Base-by-base conservation (phyloP, 345 rosid genomes). In the Excoecaria cochinchinensis region DNA sequence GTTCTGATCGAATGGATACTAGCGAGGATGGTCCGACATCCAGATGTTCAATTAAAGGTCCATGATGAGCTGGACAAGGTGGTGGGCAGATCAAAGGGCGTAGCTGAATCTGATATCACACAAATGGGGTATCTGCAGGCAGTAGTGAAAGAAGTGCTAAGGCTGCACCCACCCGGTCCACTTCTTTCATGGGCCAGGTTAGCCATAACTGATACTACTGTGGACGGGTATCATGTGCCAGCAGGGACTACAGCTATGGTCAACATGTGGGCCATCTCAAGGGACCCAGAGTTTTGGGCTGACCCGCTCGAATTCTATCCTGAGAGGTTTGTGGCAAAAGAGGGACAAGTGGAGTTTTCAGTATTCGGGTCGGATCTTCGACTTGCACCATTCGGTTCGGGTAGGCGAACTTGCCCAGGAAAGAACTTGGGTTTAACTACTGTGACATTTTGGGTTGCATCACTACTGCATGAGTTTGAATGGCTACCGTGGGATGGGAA, bases 161-260 rank as follows among this genome's bases (percentile, higher is more conserved):
- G 98, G 85, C 83, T 92, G 3, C 96, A 94, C 74, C 98, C 98
- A 17, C 98, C 98, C n/a, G 97, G 98, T 57, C 98, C 97, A 69
- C 89, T 93, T 6, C 86, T 93, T 1, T 93, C 98, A 6, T 93
- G 98, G 98, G 92, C 98, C 82, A 88, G 98, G 6, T 80, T 91
- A 47, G 90, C 98, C 75, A 89, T 85, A 79, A 82, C 90, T 3
- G 94, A 91, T 81, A 85, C 97, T 64, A 80, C 80, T n/a, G 79
- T 90, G 25, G 97, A 88, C 72, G 97, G 97, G 62, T 74, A 86
- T 83, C 82, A 82, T 85, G 91, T 93, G 85, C 97, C 98, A 2
- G 44, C 50, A n/a, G 94, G 98, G 79, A 93, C 98, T 82, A 93
- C 95, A 0, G 95, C 97, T 3, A 91, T 91, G 95, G 97, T 93